Conservation (phyloP, 2,329 filamentous ascomycete genomes). For the Phoma herbarum region DNA sequence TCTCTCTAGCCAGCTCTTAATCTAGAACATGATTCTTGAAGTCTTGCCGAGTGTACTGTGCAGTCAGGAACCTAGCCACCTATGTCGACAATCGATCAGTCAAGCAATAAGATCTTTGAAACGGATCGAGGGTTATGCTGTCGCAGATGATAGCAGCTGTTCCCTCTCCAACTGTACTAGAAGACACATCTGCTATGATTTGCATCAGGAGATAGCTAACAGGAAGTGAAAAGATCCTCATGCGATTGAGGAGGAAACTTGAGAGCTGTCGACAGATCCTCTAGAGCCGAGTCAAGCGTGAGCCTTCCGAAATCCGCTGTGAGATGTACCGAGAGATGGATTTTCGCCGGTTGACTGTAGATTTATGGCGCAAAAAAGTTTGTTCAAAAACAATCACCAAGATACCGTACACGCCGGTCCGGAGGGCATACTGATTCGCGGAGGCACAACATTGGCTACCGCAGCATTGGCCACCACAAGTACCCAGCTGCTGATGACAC, state of each 20-base stretch:
- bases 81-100: conserved; percentile 3
- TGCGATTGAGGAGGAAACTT: background rate
- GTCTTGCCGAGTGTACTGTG: background rate
- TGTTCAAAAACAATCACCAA: background rate
- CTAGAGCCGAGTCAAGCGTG: background rate
- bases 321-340: background rate
- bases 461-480: too few species aligned
- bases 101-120: background rate
- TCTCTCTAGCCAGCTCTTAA: conserved; percentile 1
- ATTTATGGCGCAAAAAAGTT: background rate
- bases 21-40: conserved; percentile 12
- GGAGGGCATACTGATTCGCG: background rate
- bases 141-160: conserved; percentile 21
- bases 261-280: background rate
- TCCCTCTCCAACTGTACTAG: background rate
- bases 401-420: background rate
- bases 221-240: too few species aligned
- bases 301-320: background rate
- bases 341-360: background rate
- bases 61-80: conserved; percentile 6
- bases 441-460: too few species aligned
- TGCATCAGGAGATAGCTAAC: conserved; percentile 27
- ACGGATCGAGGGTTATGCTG: conserved; percentile 2
- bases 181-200: conserved; percentile 26
- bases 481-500: too few species aligned